phyloP scores from a whole-genome alignment of 2,329 filamentous ascomycete genomes.

The Zymoseptoria ardabiliae region DNA sequence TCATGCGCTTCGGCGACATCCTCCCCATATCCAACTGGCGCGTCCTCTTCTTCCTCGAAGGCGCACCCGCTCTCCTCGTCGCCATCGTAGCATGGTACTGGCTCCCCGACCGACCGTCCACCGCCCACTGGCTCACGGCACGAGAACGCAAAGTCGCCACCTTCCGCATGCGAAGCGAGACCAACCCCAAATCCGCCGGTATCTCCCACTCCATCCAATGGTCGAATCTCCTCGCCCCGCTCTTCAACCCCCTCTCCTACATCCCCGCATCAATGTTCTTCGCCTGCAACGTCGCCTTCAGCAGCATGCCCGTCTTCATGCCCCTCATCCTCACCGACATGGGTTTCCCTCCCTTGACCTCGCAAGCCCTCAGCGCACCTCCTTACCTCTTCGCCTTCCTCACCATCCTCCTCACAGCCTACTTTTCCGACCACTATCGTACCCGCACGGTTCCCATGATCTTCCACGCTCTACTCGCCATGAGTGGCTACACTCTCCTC shows the following conservation, averaged over 20 bases:
- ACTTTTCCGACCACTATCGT: slow-evolving; percentile 59
- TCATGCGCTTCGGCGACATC: slow-evolving; percentile 59
- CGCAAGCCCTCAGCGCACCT: slow-evolving; percentile 73
- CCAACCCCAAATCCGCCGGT: slow-evolving; percentile 24
- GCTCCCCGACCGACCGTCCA: slow-evolving; percentile 65
- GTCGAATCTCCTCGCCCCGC: slow-evolving; percentile 28
- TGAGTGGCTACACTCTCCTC: slow-evolving; percentile 41
- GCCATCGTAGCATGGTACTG: slow-evolving; percentile 66
- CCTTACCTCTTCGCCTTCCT: slow-evolving; percentile 73
- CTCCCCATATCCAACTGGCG: slow-evolving; percentile 74
- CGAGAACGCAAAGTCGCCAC: slow-evolving; percentile 57
- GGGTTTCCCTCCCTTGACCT: slow-evolving; percentile 60
- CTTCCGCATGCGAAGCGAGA: slow-evolving; percentile 54
- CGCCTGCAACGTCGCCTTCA: slow-evolving; percentile 80
- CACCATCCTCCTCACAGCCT: slow-evolving; percentile 63
- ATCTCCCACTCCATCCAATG: neutral
- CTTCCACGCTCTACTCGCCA: slow-evolving; percentile 60
- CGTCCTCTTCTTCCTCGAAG: slow-evolving; percentile 76
- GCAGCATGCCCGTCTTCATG: slow-evolving; percentile 78
- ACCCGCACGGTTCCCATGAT: slow-evolving; percentile 61
- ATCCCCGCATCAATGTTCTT: slow-evolving; percentile 78
- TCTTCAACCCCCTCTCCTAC: slow-evolving; percentile 63
- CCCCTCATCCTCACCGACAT: slow-evolving; percentile 55
- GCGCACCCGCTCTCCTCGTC: slow-evolving; percentile 72
- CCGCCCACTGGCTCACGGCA: slow-evolving; percentile 36